Percentiles rank a stretch among this genome's conserved stretches.
These are phyloP conservation scores for Phragmites australis DNA, from an alignment of 176 grass and related monocot species.

Conservation along the genomic window DNA sequence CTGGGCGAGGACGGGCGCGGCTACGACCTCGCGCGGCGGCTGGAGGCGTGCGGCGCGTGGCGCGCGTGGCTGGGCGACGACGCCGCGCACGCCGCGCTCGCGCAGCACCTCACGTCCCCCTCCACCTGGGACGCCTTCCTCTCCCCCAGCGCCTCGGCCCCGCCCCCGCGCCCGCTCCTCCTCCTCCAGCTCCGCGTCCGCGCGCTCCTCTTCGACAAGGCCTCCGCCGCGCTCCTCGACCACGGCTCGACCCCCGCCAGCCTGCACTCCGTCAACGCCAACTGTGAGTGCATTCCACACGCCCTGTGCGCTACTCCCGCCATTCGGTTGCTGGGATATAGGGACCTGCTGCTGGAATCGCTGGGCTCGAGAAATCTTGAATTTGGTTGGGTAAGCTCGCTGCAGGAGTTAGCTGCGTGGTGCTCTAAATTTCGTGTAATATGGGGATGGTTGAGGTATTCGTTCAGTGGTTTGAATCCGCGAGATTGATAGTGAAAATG, in stretches of 20 bases:
- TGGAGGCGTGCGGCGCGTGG: conserved; percentile 88
- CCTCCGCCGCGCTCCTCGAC: conserved; percentile 61
- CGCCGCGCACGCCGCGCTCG: conserved; percentile 58
- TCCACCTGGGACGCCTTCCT: conserved; percentile 88
- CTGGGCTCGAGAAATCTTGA: background rate
- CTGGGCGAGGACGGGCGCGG: conserved; percentile 91
- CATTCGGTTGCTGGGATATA: conserved; percentile 11
- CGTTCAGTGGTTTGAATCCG: too few species aligned
- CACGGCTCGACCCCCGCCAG: background rate
- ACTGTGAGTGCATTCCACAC: conserved; percentile 48
- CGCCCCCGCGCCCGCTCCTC: conserved; percentile 55
- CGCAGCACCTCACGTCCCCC: conserved; percentile 55
- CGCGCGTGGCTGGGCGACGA: conserved; percentile 90
- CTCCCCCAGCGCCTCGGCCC: conserved; percentile 27
- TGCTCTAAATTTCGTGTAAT: conserved; percentile 23
- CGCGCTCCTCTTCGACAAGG: conserved; percentile 95
- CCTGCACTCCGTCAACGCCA: conserved; percentile 51
- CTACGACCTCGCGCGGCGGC: conserved; percentile 80
- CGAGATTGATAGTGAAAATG: conserved; percentile 8
- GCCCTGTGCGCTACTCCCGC: background rate
- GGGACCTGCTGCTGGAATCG: conserved; percentile 36
- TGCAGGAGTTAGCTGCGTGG: background rate
- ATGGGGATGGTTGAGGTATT: background rate
- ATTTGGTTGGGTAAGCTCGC: background rate
- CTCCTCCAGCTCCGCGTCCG: conserved; percentile 82